These are phyloP conservation scores for Sphaerulina vaccinii DNA, from an alignment of 2,329 filamentous ascomycete species.

Conservation along the genomic window DNA sequence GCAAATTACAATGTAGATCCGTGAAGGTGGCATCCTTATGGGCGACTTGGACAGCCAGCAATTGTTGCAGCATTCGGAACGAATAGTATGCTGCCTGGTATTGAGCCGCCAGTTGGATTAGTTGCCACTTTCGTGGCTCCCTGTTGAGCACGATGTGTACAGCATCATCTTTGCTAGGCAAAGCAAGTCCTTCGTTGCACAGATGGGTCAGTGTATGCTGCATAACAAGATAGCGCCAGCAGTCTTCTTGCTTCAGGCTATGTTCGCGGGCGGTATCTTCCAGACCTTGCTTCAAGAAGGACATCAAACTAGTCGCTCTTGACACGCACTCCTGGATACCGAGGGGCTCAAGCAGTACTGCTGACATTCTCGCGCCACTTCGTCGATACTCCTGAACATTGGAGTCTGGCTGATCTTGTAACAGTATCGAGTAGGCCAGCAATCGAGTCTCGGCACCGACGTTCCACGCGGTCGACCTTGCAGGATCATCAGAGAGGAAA, in stretches of 20 bases:
- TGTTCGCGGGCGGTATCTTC: conserved; percentile 10
- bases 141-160: conserved; percentile 32
- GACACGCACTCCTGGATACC: background rate
- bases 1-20: conserved; percentile 12
- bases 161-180: conserved; percentile 27
- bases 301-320: background rate
- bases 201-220: conserved; percentile 22
- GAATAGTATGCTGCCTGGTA: conserved; percentile 47
- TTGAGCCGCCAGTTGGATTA: conserved; percentile 42
- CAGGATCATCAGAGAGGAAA: conserved; percentile 54
- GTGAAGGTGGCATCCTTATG: conserved; percentile 47
- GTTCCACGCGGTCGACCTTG: conserved; percentile 45
- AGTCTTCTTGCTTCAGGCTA: conserved; percentile 2
- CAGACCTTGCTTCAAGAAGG: background rate
- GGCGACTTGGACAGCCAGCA: conserved; percentile 28
- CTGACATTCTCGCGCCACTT: conserved; percentile 34
- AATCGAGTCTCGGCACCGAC: conserved; percentile 39
- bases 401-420: conserved; percentile 17
- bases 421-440: conserved; percentile 42
- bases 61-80: conserved; percentile 43
- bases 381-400: conserved; percentile 41
- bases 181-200: conserved; percentile 8
- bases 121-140: conserved; percentile 39
- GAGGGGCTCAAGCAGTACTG: conserved; percentile 17
- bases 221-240: conserved; percentile 27